Percentiles rank a stretch among this genome's conserved stretches.
Evolutionary conservation across 2,329 filamentous ascomycete species (phyloP).

Genomic region (Chaetomium sp.): DNA sequence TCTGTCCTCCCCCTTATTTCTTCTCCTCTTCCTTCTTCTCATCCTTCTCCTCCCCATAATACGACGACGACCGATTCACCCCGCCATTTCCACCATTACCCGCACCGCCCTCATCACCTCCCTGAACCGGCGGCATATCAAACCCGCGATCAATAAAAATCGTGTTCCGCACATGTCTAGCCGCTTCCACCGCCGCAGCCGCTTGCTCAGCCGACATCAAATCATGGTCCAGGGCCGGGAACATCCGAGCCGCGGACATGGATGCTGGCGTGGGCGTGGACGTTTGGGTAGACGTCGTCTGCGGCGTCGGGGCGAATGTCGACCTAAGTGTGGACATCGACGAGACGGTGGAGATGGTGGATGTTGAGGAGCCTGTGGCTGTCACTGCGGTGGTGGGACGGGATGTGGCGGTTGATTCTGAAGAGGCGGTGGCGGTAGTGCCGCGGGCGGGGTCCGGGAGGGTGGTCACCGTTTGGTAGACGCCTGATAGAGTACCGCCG

Average conservation of each 20-base stretch:
- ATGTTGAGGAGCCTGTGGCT: no score
- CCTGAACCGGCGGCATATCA: not conserved
- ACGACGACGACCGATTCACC: conserved; percentile 3
- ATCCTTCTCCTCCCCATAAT: not conserved
- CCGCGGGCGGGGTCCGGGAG: no score
- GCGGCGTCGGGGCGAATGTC: not conserved
- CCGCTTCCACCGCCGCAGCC: conserved; percentile 1
- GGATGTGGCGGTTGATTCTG: no score
- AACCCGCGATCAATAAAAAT: conserved; percentile 14
- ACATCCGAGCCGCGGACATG: not conserved
- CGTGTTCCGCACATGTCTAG: conserved; percentile 5
- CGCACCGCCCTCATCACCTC: no score
- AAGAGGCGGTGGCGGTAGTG: no score
- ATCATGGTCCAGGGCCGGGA: not conserved
- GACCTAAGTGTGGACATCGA: not conserved
- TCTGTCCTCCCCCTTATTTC: not conserved
- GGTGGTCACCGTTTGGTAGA: no score
- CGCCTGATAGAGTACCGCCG: no score
- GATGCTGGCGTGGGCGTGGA: not conserved
- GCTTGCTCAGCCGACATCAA: conserved; percentile 13
- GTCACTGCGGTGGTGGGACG: no score
- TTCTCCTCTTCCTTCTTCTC: not conserved
- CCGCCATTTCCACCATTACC: not conserved
- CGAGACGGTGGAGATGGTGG: no score
- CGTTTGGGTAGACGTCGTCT: not conserved